Evolutionary conservation across 441 rosid genomes (phyloP).

Genomic region (Arabidopsis hybrid): DNA sequence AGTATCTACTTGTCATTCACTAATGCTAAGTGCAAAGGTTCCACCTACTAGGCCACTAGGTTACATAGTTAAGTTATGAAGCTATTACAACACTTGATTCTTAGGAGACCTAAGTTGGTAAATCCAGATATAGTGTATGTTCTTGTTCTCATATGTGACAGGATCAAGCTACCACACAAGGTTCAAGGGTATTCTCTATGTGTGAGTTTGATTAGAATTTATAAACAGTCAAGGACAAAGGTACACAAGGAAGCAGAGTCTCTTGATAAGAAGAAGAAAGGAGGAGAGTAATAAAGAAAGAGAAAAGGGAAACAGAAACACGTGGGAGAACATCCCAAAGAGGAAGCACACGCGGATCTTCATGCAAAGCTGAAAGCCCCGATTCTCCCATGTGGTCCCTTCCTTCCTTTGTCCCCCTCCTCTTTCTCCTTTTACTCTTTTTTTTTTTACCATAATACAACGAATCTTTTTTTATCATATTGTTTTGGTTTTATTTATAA

Average conservation of each 20-base stretch:
- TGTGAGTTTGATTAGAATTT: background rate
- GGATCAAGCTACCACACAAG: constrained; percentile 19
- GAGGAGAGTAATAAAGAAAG: constrained; percentile 28
- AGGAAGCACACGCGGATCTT: constrained; percentile 53
- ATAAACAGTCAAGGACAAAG: background rate
- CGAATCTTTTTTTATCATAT: constrained; percentile 21
- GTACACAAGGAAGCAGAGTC: background rate
- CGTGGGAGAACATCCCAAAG: constrained; percentile 44
- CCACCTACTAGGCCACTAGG: background rate
- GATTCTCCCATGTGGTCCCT: constrained; percentile 45
- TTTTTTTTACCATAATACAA: constrained; percentile 19
- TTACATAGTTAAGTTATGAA: background rate
- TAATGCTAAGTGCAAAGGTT: constrained; percentile 1
- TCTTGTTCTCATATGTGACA: constrained; percentile 17
- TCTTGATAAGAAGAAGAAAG: background rate
- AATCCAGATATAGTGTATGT: background rate
- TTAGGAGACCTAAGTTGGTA: background rate
- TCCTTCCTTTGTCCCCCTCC: constrained; percentile 36
- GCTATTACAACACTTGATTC: background rate
- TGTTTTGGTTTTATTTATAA: background rate
- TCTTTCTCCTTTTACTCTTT: constrained; percentile 16
- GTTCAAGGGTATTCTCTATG: background rate
- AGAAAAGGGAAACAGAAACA: constrained; percentile 38
- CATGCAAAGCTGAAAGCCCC: constrained; percentile 32
- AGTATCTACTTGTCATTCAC: background rate